phyloP scores from a whole-genome alignment of 2,329 filamentous ascomycete species.

The Penicillium glabrum region DNA sequence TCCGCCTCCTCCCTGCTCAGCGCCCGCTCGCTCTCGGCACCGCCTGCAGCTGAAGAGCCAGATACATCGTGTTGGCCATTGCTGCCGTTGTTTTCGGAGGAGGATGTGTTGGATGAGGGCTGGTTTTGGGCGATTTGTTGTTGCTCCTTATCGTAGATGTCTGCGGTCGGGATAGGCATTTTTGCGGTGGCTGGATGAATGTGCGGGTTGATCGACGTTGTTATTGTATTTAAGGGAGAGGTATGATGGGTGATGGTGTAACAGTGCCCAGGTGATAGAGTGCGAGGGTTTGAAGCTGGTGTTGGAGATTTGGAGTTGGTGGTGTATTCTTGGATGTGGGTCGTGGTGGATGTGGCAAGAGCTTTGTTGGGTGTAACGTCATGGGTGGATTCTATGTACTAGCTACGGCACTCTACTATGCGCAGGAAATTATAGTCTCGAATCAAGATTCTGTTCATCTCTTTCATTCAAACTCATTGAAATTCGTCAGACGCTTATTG shows the following conservation, averaged over 20 bases:
- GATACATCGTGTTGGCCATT: slow-evolving; percentile 10
- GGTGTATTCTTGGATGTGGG: background rate
- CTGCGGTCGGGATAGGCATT: slow-evolving; percentile 24
- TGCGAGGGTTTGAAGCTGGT: background rate
- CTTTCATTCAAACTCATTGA: background rate
- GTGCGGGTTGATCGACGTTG: background rate
- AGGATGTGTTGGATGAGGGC: slow-evolving; percentile 2
- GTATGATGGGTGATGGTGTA: background rate
- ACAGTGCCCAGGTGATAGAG: background rate
- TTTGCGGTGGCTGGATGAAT: background rate
- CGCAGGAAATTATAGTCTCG: background rate
- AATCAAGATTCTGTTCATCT: background rate
- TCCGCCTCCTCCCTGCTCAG: slow-evolving; percentile 45
- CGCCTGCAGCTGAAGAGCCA: slow-evolving; percentile 13
- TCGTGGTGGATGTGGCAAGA: background rate
- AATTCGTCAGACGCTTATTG: background rate
- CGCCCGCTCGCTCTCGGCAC: slow-evolving; percentile 19
- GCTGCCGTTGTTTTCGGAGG: background rate
- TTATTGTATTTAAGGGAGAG: background rate
- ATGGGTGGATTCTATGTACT: background rate
- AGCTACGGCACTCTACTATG: background rate
- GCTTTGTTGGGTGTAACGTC: slow-evolving; percentile 1
- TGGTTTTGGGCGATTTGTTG: slow-evolving; percentile 9
- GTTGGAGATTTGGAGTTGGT: background rate
- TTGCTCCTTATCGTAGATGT: slow-evolving; percentile 17